Base-by-base conservation (phyloP, 2,329 filamentous ascomycete genomes). In the Aspergillus pseudoviridinutans region DNA sequence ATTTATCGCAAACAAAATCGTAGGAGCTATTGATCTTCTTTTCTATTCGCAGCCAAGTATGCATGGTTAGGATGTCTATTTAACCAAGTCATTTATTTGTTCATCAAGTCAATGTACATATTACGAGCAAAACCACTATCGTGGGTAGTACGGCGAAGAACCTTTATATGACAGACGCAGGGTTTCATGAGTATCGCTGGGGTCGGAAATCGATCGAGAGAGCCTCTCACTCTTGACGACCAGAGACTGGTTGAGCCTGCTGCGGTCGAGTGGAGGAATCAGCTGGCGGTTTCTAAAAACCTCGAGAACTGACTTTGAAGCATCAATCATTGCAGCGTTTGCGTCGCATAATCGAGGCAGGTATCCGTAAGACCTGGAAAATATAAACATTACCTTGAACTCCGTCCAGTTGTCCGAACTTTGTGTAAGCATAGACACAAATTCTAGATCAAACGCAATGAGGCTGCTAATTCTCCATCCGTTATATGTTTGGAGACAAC, bases 401-500 rank as follows among this genome's bases (percentile, higher is more conserved):
- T 5, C 32, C 14, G 32, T 5, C 32, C 32, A 29, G 28, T 29
- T 29, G 28, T 29, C 28, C 4, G 28, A 12, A 29, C 10, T 12
- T 29, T 12, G 5, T 38, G 14, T 38, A 38, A 17, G 14, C 7
- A 38, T 2, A 35, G 14, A 14, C 14, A 35, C 32, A 17, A 35
- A 38, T 38, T 17, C 32, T 17, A 38, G 32, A 38, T 38, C 2
- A 38, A 17, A 58, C 55, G 42, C 28, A 58, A 59, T n/a, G 55
- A 60, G 50, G 54, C 53, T 38, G 24, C 27, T 47, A 44, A 58
- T 51, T 25, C 32, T 12, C 22, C 6, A 22, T 29, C 6, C 9
- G 27, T 55, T 66, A 96, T 62, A 96, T 86, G 78, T 96, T 96
- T 2, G 92, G 92, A 51, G 91, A 91, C 59, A 97, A 78, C 62